Evolutionary conservation across 192 early-diverging fungal genomes (phyloP).

Genomic region (Backusella tuberculispora): DNA sequence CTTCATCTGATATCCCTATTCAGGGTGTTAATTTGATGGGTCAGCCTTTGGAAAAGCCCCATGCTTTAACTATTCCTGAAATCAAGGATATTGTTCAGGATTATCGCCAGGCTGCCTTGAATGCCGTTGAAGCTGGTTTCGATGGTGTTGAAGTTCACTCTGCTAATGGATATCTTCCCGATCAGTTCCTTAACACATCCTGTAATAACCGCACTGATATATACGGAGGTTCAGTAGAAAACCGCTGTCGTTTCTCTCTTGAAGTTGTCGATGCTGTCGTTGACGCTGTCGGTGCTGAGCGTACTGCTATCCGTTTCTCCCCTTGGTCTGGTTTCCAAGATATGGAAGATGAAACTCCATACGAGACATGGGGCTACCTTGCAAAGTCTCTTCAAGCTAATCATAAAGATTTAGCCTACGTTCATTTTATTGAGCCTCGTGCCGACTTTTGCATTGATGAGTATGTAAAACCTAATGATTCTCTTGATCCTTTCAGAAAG

Average conservation of each 20-base stretch:
- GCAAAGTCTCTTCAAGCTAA: slow-evolving; percentile 25
- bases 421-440: slow-evolving; percentile 38
- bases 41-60: slow-evolving; percentile 23
- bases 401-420: slow-evolving; percentile 31
- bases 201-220: slow-evolving; percentile 74
- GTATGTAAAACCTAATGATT: slow-evolving; percentile 8
- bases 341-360: slow-evolving; percentile 33
- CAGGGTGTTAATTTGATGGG: slow-evolving; percentile 8
- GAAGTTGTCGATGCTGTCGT: slow-evolving; percentile 32
- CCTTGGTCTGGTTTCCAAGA: slow-evolving; percentile 37
- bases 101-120: slow-evolving; percentile 55
- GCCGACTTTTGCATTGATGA: slow-evolving; percentile 4
- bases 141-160: slow-evolving; percentile 88
- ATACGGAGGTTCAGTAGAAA: slow-evolving; percentile 29
- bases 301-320: slow-evolving; percentile 38
- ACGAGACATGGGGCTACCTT: slow-evolving; percentile 32
- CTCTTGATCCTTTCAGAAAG: slow-evolving; percentile 18
- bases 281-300: slow-evolving; percentile 27
- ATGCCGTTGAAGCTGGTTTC: slow-evolving; percentile 81
- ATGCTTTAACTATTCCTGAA: slow-evolving; percentile 14
- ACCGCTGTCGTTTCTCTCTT: slow-evolving; percentile 28
- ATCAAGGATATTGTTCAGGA: slow-evolving; percentile 18
- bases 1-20: slow-evolving; percentile 33
- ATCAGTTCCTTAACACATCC: slow-evolving; percentile 79
- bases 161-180: slow-evolving; percentile 88